Base-by-base conservation (phyloP, 2,329 filamentous ascomycete genomes). In the Arthroderma uncinatum region DNA sequence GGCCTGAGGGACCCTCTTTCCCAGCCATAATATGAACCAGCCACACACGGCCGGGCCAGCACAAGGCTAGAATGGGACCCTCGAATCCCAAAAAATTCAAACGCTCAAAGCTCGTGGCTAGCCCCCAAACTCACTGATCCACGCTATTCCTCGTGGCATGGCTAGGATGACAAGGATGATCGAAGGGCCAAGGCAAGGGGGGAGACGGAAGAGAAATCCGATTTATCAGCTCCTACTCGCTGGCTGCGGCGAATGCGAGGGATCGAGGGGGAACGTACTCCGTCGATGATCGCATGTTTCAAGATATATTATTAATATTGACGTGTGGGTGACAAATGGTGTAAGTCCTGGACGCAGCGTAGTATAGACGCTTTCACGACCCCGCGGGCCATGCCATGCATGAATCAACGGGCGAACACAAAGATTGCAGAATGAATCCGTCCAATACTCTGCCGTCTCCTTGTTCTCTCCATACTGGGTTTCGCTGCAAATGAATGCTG, bases 61-160 rank as follows among this genome's bases (percentile, higher is more conserved):
- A 33, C 47, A 50, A 50, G 47, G 47, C 47, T 50, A 28, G 28
- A 30, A 30, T n/a, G n/a, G n/a, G n/a, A n/a, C n/a, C n/a, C n/a
- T n/a, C n/a, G n/a, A n/a, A n/a, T n/a, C n/a, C n/a, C n/a, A n/a
- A n/a, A n/a, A n/a, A n/a, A n/a, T 12, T 9, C 12, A 5, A 25
- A 47, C 12, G 21, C 40, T 2, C 8, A 47, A 25, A 21, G 25
- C 21, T 47, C 21, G 40, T 47, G 40, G 40, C 40, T 3, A 23
- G 19, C 10, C 40, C 40, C 10, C 40, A 47, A 47, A 47, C 40
- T 47, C 40, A 14, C 19, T 47, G 40, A 47, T 25, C 40, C 40
- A 28, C 40, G 40, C 9, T 47, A 19, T 10, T 25, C 40, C 40
- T 47, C 40, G 40, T 47, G 40, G 40, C 40, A 47, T 47, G 40